Percentiles rank a stretch among this genome's conserved stretches.
These are phyloP conservation scores for Chloris gayana DNA, from an alignment of 176 grass and related monocot species.

Conservation along the genomic window DNA sequence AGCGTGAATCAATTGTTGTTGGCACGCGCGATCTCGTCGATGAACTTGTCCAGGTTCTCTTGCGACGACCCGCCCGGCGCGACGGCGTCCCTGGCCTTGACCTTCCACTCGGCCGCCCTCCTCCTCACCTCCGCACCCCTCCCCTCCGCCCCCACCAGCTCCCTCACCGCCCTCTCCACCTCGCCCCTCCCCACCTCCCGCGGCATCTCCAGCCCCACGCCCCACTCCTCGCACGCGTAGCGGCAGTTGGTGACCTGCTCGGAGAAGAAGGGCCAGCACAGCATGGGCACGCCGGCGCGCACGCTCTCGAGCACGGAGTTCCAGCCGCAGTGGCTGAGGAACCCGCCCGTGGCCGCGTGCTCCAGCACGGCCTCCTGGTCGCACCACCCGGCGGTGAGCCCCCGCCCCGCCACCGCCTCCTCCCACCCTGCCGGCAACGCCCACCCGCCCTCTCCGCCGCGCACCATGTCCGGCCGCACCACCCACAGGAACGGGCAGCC, in stretches of 20 bases:
- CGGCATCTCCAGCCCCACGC: conserved; percentile 59
- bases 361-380: conserved; percentile 61
- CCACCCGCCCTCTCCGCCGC: conserved; percentile 25
- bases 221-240: conserved; percentile 62
- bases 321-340: conserved; percentile 75
- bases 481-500: conserved; percentile 70
- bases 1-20: background rate
- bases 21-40: conserved; percentile 7
- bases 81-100: conserved; percentile 32
- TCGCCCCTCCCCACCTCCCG: conserved; percentile 31
- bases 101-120: conserved; percentile 53
- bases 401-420: conserved; percentile 40
- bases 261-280: conserved; percentile 74
- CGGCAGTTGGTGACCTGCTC: conserved; percentile 65
- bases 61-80: conserved; percentile 31
- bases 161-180: conserved; percentile 55
- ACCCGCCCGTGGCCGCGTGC: conserved; percentile 47
- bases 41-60: conserved; percentile 26
- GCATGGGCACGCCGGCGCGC: conserved; percentile 53
- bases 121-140: conserved; percentile 45
- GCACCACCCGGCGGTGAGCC: conserved; percentile 59
- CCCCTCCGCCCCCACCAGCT: conserved; percentile 50
- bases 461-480: conserved; percentile 61
- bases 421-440: conserved; percentile 41
- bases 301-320: conserved; percentile 73